A percentile compares a stretch with the other conserved stretches of the same genome.
Conservation (phyloP, 2,329 filamentous ascomycete species). For the Didymella sp. region DNA sequence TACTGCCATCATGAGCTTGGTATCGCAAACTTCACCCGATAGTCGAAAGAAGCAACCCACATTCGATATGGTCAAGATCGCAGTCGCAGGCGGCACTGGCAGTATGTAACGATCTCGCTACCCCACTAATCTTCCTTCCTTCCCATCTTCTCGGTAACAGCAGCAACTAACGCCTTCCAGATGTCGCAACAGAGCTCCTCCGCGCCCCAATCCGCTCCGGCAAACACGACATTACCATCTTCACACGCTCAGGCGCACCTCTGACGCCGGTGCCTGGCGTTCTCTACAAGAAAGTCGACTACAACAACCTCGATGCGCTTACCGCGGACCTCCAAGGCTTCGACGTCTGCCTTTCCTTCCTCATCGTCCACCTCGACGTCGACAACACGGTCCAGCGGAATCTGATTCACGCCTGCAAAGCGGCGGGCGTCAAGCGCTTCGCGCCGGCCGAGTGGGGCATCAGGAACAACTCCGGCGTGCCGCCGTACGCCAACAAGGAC, state of each 20-base stretch:
- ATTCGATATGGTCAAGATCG: conserved; percentile 43
- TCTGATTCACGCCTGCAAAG: conserved; percentile 43
- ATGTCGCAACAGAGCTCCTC: conserved; percentile 61
- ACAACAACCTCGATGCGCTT: conserved; percentile 52
- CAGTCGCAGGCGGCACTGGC: conserved; percentile 48
- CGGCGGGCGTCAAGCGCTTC: conserved; percentile 40
- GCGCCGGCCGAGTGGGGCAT: conserved; percentile 44
- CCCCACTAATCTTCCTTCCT: not conserved
- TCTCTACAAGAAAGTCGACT: conserved; percentile 55
- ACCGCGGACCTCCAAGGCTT: conserved; percentile 53
- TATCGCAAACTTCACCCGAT: not conserved
- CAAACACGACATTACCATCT: conserved; percentile 61
- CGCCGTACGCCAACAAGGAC: conserved; percentile 62
- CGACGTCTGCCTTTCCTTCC: conserved; percentile 57
- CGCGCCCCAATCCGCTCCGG: conserved; percentile 57
- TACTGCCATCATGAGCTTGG: not conserved
- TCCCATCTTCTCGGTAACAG: not conserved
- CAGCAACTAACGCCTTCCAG: conserved; percentile 40
- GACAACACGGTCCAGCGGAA: conserved; percentile 38
- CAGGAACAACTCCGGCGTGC: conserved; percentile 46
- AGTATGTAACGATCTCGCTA: conserved; percentile 29
- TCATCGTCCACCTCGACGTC: conserved; percentile 44
- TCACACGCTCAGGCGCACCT: conserved; percentile 56
- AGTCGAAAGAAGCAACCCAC: not conserved
- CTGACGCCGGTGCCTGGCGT: conserved; percentile 36